A percentile compares a stretch with the other conserved stretches of the same genome.
Conservation (phyloP, 805 yeast species). For the Yarrowia sp. region DNA sequence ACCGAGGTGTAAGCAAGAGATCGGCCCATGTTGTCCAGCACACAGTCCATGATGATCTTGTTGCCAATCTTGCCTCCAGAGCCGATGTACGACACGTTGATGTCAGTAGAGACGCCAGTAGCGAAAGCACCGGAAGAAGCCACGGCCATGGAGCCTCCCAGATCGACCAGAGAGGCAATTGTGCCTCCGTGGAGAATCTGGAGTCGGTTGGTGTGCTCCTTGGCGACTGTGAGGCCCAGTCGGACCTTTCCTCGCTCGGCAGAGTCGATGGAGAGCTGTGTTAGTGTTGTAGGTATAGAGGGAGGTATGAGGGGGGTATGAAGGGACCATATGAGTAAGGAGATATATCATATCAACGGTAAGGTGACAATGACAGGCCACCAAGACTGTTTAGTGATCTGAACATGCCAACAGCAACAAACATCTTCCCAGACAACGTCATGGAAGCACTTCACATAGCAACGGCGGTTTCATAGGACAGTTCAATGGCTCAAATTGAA, state of each 20-base stretch:
- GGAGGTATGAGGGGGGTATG: background rate
- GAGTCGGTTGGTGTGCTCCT: slow-evolving; percentile 43
- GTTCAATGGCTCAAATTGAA: no score
- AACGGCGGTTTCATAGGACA: no score
- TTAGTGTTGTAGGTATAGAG: no score
- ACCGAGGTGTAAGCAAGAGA: slow-evolving; percentile 45
- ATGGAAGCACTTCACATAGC: no score
- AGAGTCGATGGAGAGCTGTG: slow-evolving; percentile 26
- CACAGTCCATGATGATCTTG: slow-evolving; percentile 33
- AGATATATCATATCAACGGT: no score
- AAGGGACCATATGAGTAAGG: no score
- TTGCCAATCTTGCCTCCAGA: slow-evolving; percentile 41
- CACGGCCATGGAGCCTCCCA: slow-evolving; percentile 47
- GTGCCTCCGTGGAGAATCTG: slow-evolving; percentile 46
- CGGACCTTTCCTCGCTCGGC: slow-evolving; percentile 39
- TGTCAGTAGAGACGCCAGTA: slow-evolving; percentile 47
- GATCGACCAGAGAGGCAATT: slow-evolving; percentile 43
- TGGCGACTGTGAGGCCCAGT: slow-evolving; percentile 38
- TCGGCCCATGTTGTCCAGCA: slow-evolving; percentile 41
- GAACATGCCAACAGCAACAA: no score
- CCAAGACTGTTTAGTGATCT: no score
- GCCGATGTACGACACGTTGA: slow-evolving; percentile 42
- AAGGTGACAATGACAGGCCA: no score
- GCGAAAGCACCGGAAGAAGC: slow-evolving; percentile 44
- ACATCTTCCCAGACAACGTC: no score